Evolutionary conservation across 139 green algal genomes (phyloP).

Genomic region (Gonium pectorale): DNA sequence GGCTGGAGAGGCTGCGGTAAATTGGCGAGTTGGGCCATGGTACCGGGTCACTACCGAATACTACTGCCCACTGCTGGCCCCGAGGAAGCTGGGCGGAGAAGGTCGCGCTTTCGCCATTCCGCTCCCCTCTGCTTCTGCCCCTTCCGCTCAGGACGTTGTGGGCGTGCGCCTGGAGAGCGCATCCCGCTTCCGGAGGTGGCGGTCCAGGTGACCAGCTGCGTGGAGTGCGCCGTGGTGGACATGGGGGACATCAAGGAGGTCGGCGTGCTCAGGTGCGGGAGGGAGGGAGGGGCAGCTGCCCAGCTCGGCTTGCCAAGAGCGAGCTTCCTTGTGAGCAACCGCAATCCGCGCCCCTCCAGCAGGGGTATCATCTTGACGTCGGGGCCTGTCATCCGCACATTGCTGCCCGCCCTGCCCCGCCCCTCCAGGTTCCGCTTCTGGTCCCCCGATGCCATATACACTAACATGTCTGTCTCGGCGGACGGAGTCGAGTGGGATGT

Average conservation of each 20-base stretch:
- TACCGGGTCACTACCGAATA: too few relatives aligned
- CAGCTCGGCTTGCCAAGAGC: too few relatives aligned
- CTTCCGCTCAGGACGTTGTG: background rate
- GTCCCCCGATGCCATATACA: background rate
- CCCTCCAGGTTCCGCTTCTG: constrained; percentile 18
- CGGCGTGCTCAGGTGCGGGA: background rate
- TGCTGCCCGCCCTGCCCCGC: too few relatives aligned
- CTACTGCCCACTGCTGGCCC: too few relatives aligned
- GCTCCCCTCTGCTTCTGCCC: background rate
- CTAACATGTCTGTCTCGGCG: constrained; percentile 12
- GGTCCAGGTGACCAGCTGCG: background rate
- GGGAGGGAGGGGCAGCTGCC: background rate
- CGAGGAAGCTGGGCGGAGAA: too few relatives aligned
- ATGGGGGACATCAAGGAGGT: constrained; percentile 12
- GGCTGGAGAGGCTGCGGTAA: too few relatives aligned
- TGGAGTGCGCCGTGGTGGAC: constrained; percentile 20
- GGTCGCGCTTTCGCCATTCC: too few relatives aligned
- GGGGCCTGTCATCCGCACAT: too few relatives aligned
- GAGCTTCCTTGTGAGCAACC: too few relatives aligned
- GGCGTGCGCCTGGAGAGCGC: constrained; percentile 10
- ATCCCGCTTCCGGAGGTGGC: constrained; percentile 25
- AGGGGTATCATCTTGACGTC: too few relatives aligned
- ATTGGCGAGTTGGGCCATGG: too few relatives aligned
- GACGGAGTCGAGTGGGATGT: background rate
- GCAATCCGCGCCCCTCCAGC: too few relatives aligned